Evolutionary conservation across 2,329 filamentous ascomycete species (phyloP).

Genomic region (Aureobasidium subglaciale): DNA sequence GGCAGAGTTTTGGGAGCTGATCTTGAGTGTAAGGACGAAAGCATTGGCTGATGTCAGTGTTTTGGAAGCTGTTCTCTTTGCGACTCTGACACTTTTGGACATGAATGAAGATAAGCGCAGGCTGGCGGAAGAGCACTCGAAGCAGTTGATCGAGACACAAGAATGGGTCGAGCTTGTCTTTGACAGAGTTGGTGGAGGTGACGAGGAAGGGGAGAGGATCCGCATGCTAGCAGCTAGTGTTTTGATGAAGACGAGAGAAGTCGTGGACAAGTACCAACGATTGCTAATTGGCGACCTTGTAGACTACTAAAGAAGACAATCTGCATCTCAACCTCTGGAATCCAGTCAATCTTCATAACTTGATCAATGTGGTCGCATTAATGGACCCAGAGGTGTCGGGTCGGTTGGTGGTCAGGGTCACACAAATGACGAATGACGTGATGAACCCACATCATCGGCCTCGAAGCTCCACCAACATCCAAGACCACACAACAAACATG

Average conservation of each 20-base stretch:
- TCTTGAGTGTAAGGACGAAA: constrained; percentile 60
- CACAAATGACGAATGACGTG: too few relatives aligned
- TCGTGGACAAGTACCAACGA: constrained; percentile 73
- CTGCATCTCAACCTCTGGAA: neutral
- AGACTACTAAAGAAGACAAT: constrained; percentile 10
- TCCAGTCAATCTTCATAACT: neutral
- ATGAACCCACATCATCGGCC: constrained; percentile 4
- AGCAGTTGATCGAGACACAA: constrained; percentile 74
- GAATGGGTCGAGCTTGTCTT: constrained; percentile 81
- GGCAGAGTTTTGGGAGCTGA: constrained; percentile 72
- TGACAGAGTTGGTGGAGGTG: constrained; percentile 36
- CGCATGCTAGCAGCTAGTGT: constrained; percentile 73
- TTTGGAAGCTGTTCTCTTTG: constrained; percentile 68
- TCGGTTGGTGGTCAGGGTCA: neutral
- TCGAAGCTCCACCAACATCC: neutral
- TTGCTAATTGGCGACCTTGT: constrained; percentile 64
- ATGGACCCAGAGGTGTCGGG: neutral
- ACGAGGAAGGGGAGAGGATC: constrained; percentile 66
- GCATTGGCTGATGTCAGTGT: constrained; percentile 46
- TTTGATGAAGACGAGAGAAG: constrained; percentile 69
- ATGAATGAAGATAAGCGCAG: constrained; percentile 67
- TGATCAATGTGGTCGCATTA: neutral
- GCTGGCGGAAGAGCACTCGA: constrained; percentile 66
- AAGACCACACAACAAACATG: constrained; percentile 3
- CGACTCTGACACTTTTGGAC: constrained; percentile 72